Evolutionary conservation across 148 eudicot species (phyloP).

Genomic region (Heliosperma pusillum): DNA sequence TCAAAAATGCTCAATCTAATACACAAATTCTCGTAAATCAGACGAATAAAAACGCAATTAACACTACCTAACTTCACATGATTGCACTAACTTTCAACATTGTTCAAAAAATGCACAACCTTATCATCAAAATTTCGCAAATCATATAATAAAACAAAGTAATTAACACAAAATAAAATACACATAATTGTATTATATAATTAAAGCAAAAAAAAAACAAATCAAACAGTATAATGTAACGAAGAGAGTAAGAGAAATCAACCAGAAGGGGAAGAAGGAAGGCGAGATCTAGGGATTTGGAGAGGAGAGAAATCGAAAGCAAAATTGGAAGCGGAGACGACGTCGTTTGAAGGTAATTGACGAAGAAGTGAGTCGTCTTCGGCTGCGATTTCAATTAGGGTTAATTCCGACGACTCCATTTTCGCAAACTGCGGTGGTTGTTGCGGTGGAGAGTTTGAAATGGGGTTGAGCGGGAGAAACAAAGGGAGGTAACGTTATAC

Average conservation of each 20-base stretch:
- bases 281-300: conserved; percentile 18
- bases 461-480: conserved; percentile 2
- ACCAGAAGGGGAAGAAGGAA: not conserved
- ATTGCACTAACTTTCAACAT: not conserved
- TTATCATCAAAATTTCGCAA: not conserved
- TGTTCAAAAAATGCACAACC: not conserved
- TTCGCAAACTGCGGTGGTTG: conserved; percentile 1
- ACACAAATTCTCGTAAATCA: not conserved
- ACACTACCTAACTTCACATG: not conserved
- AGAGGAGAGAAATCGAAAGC: conserved; percentile 42
- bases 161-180: not conserved
- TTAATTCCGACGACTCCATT: conserved; percentile 36
- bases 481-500: not conserved
- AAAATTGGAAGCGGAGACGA: conserved; percentile 1
- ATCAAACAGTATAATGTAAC: not conserved
- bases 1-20: not conserved
- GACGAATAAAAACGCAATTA: not conserved
- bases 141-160: not conserved
- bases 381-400: conserved; percentile 33
- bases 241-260: not conserved
- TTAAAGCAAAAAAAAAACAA: not conserved
- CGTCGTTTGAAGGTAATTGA: conserved; percentile 19
- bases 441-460: not conserved
- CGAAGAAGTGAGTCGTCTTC: conserved; percentile 44
- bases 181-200: not conserved